Evolutionary conservation across 1,139 yeast species (phyloP).

Genomic region (Diutina neorugosa): DNA sequence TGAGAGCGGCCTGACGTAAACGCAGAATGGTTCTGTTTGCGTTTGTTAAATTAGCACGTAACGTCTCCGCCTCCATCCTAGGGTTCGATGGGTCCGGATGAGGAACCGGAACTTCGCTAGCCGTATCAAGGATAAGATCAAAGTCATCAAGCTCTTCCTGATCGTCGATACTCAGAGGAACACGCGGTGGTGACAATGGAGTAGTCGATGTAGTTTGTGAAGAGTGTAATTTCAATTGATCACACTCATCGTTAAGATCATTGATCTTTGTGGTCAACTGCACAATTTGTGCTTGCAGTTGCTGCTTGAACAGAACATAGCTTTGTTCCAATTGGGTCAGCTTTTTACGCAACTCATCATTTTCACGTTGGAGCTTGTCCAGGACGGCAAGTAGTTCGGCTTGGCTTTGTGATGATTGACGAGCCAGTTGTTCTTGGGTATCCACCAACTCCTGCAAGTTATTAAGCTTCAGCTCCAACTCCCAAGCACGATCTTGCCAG

Average conservation of each 20-base stretch:
- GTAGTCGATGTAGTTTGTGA: neutral
- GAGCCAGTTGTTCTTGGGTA: slow-evolving; percentile 15
- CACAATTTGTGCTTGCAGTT: slow-evolving; percentile 26
- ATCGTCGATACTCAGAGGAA: neutral
- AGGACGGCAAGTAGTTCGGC: slow-evolving; percentile 13
- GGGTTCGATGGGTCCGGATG: slow-evolving; percentile 29
- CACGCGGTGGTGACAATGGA: neutral
- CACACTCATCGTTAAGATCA: slow-evolving; percentile 55
- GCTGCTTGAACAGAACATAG: slow-evolving; percentile 23
- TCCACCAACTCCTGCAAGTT: slow-evolving; percentile 35
- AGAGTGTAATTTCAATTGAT: slow-evolving; percentile 26
- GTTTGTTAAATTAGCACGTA: slow-evolving; percentile 52
- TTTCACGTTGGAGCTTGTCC: slow-evolving; percentile 22
- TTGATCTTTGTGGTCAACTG: slow-evolving; percentile 39
- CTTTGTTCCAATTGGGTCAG: slow-evolving; percentile 22
- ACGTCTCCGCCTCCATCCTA: slow-evolving; percentile 54
- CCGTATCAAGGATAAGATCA: slow-evolving; percentile 22
- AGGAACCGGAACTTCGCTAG: slow-evolving; percentile 12
- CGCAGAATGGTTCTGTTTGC: slow-evolving; percentile 51
- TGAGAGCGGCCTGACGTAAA: slow-evolving; percentile 35
- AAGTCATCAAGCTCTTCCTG: slow-evolving; percentile 16
- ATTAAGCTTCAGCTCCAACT: slow-evolving; percentile 49
- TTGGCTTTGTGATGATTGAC: slow-evolving; percentile 6
- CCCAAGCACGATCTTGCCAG: slow-evolving; percentile 69
- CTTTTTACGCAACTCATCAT: slow-evolving; percentile 37